Percentiles rank a stretch among this genome's conserved stretches.
phyloP scores from a whole-genome alignment of 2,329 filamentous ascomycete species.

The Fusarium falciforme region DNA sequence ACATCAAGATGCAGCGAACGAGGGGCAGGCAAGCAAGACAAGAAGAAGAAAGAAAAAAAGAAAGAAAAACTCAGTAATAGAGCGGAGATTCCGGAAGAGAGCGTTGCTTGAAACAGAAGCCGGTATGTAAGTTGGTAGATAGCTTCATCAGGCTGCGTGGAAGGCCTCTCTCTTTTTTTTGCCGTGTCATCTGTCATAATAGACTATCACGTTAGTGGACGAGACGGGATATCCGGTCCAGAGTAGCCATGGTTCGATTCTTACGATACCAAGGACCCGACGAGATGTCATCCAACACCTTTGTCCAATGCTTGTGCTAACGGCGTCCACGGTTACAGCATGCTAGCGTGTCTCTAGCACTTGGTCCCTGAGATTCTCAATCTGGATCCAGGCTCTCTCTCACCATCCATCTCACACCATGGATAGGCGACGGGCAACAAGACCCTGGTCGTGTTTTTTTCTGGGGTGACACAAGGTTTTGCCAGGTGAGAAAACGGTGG shows the following conservation, averaged over 20 bases:
- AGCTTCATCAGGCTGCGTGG: neutral
- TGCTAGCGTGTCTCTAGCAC: conserved; percentile 18
- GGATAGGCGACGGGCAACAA: neutral
- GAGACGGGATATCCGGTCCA: conserved; percentile 15
- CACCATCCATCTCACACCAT: neutral
- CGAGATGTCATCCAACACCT: neutral
- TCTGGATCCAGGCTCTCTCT: neutral
- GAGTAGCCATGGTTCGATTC: conserved; percentile 1
- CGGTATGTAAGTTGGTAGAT: neutral
- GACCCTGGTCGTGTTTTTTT: neutral
- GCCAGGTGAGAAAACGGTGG: conserved; percentile 3
- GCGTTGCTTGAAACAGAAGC: conserved; percentile 2
- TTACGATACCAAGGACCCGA: neutral
- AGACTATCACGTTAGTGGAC: conserved; percentile 39
- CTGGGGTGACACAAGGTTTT: conserved; percentile 13
- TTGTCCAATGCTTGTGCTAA: neutral
- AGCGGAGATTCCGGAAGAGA: neutral
- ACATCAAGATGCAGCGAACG: neutral
- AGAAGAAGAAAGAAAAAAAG: neutral
- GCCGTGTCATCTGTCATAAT: conserved; percentile 47
- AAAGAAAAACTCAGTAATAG: neutral
- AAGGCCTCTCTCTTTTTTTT: conserved; percentile 4
- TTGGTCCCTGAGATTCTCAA: conserved; percentile 8
- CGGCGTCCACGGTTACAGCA: neutral
- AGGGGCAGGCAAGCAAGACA: neutral